These are phyloP conservation scores for Laguncularia racemosa DNA, from an alignment of 345 rosid species.

Conservation along the genomic window DNA sequence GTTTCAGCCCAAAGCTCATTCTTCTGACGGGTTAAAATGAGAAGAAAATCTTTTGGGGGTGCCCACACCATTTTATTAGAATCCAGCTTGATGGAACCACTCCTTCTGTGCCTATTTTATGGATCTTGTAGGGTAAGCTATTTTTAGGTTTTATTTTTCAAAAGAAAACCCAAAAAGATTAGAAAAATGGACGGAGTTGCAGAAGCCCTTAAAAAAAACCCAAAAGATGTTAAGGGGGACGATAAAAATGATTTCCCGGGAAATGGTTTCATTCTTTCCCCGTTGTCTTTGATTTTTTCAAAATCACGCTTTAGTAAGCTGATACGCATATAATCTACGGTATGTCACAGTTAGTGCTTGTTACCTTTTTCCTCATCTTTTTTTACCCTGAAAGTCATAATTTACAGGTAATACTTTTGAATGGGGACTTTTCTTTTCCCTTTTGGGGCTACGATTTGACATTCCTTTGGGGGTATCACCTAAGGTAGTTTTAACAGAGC, in stretches of 20 bases:
- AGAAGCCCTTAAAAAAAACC: constrained; percentile 21
- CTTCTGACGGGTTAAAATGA: constrained; percentile 55
- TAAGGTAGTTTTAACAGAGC: constrained; percentile 35
- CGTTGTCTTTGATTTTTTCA: constrained; percentile 84
- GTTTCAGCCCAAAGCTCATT: constrained; percentile 37
- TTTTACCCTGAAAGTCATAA: constrained; percentile 14
- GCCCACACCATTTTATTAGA: constrained; percentile 64
- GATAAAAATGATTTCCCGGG: constrained; percentile 20
- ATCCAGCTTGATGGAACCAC: constrained; percentile 73
- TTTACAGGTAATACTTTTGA: constrained; percentile 69
- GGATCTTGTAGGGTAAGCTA: constrained; percentile 84
- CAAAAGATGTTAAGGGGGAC: constrained; percentile 26
- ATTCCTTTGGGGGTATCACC: constrained; percentile 94
- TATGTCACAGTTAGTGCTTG: constrained; percentile 26
- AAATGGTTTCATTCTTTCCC: constrained; percentile 71
- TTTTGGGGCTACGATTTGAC: constrained; percentile 85
- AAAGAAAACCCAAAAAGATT: constrained; percentile 30
- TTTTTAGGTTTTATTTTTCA: constrained; percentile 86
- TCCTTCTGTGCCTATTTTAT: constrained; percentile 73
- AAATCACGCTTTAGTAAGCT: constrained; percentile 80
- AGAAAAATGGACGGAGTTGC: constrained; percentile 14
- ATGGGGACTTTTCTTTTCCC: constrained; percentile 69
- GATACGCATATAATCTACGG: constrained; percentile 81
- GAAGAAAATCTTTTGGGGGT: constrained; percentile 53
- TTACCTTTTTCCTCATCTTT: constrained; percentile 7